phyloP scores from a whole-genome alignment of 192 early-diverging fungal genomes.

The Mortierella claussenii region DNA sequence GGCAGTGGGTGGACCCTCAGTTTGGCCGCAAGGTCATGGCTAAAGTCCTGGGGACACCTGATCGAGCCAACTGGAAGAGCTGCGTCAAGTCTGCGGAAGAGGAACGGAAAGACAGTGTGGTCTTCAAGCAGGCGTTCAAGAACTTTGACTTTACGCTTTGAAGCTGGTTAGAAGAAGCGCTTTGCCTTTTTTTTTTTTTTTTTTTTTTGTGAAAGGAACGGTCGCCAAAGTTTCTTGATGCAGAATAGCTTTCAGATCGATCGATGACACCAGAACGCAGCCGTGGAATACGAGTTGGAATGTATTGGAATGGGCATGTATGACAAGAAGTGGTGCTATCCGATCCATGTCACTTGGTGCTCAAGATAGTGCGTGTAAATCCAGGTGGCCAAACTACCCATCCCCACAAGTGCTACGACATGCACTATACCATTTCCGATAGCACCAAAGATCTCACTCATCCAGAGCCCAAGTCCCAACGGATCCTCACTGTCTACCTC shows the following conservation, averaged over 20 bases:
- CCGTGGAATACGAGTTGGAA: too few relatives aligned
- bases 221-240: too few relatives aligned
- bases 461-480: slow-evolving; percentile 20
- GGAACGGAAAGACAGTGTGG: slow-evolving; percentile 61
- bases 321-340: slow-evolving; percentile 10
- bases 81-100: slow-evolving; percentile 74
- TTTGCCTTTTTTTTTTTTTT: background rate
- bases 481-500: slow-evolving; percentile 8
- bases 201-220: background rate
- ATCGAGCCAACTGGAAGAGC: slow-evolving; percentile 84
- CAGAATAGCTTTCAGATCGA: too few relatives aligned
- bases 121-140: slow-evolving; percentile 56
- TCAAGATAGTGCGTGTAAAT: slow-evolving; percentile 34
- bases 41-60: slow-evolving; percentile 68
- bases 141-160: slow-evolving; percentile 58
- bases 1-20: slow-evolving; percentile 75
- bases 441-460: slow-evolving; percentile 24
- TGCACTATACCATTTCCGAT: slow-evolving; percentile 13
- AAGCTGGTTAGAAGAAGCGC: background rate
- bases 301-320: too few relatives aligned
- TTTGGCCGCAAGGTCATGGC: slow-evolving; percentile 82
- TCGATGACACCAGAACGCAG: too few relatives aligned
- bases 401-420: slow-evolving; percentile 29
- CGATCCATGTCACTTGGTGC: slow-evolving; percentile 26
- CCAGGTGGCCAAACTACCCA: slow-evolving; percentile 34